These are phyloP conservation scores for Pythium coloratum DNA, from an alignment of 352 stramenopile species.

Conservation along the genomic window DNA sequence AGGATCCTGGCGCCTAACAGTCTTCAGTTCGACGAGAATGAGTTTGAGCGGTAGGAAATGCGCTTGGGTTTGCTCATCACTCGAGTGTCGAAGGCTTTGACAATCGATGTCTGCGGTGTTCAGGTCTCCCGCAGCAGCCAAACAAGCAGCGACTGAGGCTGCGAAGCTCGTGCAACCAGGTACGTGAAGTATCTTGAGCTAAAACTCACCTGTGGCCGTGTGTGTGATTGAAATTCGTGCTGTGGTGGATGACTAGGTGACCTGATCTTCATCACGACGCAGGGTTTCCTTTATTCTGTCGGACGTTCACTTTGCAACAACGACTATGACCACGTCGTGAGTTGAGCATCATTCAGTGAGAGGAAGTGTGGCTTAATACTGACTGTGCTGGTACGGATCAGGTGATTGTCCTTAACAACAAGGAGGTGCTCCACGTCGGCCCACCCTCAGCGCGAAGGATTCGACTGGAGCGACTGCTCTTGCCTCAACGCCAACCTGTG, in stretches of 20 bases:
- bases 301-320: constrained; percentile 61
- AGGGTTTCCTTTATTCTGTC: constrained; percentile 66
- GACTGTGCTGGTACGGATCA: constrained; percentile 15
- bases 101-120: background rate
- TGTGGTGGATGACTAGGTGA: constrained; percentile 37
- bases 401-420: constrained; percentile 65
- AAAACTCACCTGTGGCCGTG: background rate
- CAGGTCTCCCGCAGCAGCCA: constrained; percentile 60
- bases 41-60: constrained; percentile 57
- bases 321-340: constrained; percentile 75
- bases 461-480: constrained; percentile 60
- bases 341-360: background rate
- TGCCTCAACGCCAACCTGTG: constrained; percentile 71
- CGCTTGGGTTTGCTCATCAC: background rate
- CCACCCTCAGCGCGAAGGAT: constrained; percentile 55
- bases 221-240: background rate
- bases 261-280: constrained; percentile 81
- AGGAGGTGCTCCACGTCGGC: constrained; percentile 63
- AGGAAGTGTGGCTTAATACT: background rate
- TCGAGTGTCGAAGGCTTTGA: background rate
- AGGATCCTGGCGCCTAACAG: constrained; percentile 70
- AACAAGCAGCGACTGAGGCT: constrained; percentile 56
- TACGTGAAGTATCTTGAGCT: constrained; percentile 13
- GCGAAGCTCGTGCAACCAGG: constrained; percentile 63
- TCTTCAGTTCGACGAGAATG: constrained; percentile 71